Evolutionary conservation across 768 basidiomycete genomes (phyloP).

Genomic region (Hygrocybe coccinea): DNA sequence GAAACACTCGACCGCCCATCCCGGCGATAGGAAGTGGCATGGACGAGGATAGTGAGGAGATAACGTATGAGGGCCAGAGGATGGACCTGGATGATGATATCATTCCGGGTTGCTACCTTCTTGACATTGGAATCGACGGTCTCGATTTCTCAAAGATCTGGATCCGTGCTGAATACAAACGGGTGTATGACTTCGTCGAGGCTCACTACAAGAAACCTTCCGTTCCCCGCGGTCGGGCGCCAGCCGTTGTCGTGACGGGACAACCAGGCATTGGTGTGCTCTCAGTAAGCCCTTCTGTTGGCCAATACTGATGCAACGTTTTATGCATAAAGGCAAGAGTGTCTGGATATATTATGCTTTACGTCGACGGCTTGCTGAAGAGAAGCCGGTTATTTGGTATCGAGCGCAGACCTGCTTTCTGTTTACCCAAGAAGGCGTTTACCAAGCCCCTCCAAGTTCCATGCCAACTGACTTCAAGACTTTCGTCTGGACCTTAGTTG

Average conservation of each 20-base stretch:
- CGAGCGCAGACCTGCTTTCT: slow-evolving; percentile 7
- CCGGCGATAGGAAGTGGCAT: neutral
- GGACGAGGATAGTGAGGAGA: neutral
- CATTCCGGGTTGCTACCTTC: slow-evolving; percentile 12
- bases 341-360: slow-evolving; percentile 14
- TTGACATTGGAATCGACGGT: slow-evolving; percentile 7
- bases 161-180: slow-evolving; percentile 13
- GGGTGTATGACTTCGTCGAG: slow-evolving; percentile 10
- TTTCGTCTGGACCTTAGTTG: slow-evolving; percentile 10
- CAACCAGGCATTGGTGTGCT: slow-evolving; percentile 13
- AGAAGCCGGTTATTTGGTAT: slow-evolving; percentile 20
- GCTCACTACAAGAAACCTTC: slow-evolving; percentile 1
- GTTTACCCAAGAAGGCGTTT: slow-evolving; percentile 19
- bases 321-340: slow-evolving; percentile 14
- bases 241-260: slow-evolving; percentile 11
- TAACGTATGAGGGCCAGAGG: neutral
- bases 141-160: slow-evolving; percentile 5
- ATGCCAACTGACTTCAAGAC: neutral
- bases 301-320: neutral
- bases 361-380: slow-evolving; percentile 18
- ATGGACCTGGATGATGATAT: slow-evolving; percentile 8
- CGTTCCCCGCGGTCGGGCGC: neutral
- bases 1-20: slow-evolving; percentile 1
- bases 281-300: neutral
- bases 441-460: slow-evolving; percentile 9